A percentile compares a stretch with the other conserved stretches of the same genome.
Evolutionary conservation across 306 rosid species (phyloP).

Genomic region (Oxytropis ochrocephala): DNA sequence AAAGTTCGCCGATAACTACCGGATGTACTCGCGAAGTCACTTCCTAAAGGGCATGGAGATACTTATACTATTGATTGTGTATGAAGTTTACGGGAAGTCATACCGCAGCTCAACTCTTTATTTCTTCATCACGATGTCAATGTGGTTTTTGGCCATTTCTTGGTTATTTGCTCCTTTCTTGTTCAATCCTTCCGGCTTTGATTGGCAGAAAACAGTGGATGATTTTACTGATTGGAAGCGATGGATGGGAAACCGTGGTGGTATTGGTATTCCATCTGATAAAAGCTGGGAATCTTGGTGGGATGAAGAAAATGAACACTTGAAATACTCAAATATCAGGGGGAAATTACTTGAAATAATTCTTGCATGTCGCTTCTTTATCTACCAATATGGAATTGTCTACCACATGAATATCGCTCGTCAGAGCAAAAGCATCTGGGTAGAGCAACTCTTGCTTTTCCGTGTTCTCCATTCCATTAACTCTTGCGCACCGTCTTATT

Average conservation of each 20-base stretch:
- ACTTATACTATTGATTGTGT: slow-evolving; percentile 53
- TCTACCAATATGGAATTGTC: slow-evolving; percentile 88
- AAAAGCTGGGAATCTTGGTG: slow-evolving; percentile 99
- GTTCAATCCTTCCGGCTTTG: slow-evolving; percentile 92
- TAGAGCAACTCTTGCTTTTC: slow-evolving; percentile 28
- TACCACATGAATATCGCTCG: slow-evolving; percentile 85
- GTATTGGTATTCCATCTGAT: slow-evolving; percentile 73
- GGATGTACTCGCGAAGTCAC: slow-evolving; percentile 90
- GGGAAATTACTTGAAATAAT: slow-evolving; percentile 79
- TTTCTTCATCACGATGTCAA: slow-evolving; percentile 72
- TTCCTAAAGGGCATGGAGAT: slow-evolving; percentile 94
- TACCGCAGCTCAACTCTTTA: slow-evolving; percentile 62
- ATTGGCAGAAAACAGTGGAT: slow-evolving; percentile 98
- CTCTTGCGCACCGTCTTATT: slow-evolving; percentile 17
- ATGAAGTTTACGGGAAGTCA: slow-evolving; percentile 62
- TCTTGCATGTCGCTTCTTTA: slow-evolving; percentile 76
- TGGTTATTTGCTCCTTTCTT: slow-evolving; percentile 98
- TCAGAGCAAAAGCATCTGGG: slow-evolving; percentile 61
- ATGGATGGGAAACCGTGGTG: slow-evolving; percentile 99
- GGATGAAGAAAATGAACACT: slow-evolving; percentile 91
- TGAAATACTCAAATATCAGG: slow-evolving; percentile 61
- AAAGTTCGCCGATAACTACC: slow-evolving; percentile 84
- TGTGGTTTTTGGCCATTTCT: slow-evolving; percentile 90
- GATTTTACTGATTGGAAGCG: slow-evolving; percentile 98
- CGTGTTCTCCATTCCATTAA: slow-evolving; percentile 1